Evolutionary conservation across 2,329 filamentous ascomycete genomes (phyloP).

Genomic region (Cercospora citrullina): DNA sequence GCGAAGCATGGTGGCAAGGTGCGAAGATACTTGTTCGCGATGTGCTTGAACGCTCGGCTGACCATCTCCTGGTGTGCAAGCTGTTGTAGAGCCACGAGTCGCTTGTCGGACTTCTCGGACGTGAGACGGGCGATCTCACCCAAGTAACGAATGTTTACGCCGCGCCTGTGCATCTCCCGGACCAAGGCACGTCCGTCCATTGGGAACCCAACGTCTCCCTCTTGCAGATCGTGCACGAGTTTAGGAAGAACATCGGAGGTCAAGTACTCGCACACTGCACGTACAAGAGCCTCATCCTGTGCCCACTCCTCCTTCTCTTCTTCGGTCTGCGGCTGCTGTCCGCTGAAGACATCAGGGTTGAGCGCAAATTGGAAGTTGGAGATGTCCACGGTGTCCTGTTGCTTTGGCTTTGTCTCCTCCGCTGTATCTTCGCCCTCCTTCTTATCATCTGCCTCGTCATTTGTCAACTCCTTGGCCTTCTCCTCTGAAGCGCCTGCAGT

Average conservation of each 20-base stretch:
- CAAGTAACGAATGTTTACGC: slow-evolving; percentile 96
- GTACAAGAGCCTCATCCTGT: slow-evolving; percentile 84
- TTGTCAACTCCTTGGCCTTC: slow-evolving; percentile 33
- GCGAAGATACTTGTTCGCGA: slow-evolving; percentile 75
- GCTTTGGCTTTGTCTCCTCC: slow-evolving; percentile 36
- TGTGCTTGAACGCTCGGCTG: slow-evolving; percentile 92
- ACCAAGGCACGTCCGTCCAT: slow-evolving; percentile 96
- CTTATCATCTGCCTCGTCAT: slow-evolving; percentile 34
- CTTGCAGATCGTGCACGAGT: slow-evolving; percentile 80
- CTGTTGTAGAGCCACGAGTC: slow-evolving; percentile 73
- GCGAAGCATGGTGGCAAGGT: slow-evolving; percentile 77
- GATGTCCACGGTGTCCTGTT: slow-evolving; percentile 74
- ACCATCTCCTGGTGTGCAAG: slow-evolving; percentile 91
- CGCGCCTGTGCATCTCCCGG: slow-evolving; percentile 88
- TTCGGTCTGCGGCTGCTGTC: slow-evolving; percentile 83
- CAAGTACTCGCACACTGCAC: slow-evolving; percentile 77
- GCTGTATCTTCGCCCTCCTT: slow-evolving; percentile 21
- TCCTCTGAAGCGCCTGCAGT: slow-evolving; percentile 22
- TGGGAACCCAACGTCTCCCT: slow-evolving; percentile 93
- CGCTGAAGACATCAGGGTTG: slow-evolving; percentile 94
- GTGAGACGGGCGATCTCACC: slow-evolving; percentile 73
- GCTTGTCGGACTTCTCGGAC: slow-evolving; percentile 58
- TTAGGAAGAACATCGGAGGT: slow-evolving; percentile 77
- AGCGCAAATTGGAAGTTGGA: slow-evolving; percentile 83
- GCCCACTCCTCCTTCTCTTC: slow-evolving; percentile 83